Percentiles rank a stretch among this genome's conserved stretches.
These are phyloP conservation scores for Aspergillus bertholletiae DNA, from an alignment of 495 filamentous ascomycete genomes.

Conservation along the genomic window DNA sequence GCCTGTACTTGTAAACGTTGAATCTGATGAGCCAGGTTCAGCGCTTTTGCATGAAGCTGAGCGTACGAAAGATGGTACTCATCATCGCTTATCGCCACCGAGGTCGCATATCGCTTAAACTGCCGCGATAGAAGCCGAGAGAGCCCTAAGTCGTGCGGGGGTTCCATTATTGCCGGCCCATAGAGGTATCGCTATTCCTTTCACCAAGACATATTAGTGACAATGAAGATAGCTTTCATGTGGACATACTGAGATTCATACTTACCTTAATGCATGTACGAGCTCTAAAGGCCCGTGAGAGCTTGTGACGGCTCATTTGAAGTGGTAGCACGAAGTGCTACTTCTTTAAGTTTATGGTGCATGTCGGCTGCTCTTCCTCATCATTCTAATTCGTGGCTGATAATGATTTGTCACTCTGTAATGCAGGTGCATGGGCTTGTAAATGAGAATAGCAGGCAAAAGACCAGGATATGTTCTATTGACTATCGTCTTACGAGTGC, in stretches of 20 bases:
- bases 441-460: too few relatives aligned
- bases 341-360: too few relatives aligned
- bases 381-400: too few relatives aligned
- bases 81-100: not conserved
- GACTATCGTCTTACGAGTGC: not conserved
- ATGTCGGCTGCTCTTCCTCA: too few relatives aligned
- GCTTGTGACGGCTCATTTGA: not conserved
- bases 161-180: not conserved
- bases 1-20: not conserved
- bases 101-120: not conserved
- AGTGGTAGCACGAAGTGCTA: not conserved
- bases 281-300: not conserved
- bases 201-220: too few relatives aligned
- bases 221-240: too few relatives aligned
- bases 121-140: not conserved
- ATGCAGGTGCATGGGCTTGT: not conserved
- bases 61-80: not conserved
- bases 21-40: not conserved
- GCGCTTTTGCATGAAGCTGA: not conserved
- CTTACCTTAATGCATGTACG: not conserved
- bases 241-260: too few relatives aligned
- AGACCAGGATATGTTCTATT: too few relatives aligned
- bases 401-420: too few relatives aligned
- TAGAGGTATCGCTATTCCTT: not conserved
- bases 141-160: not conserved